phyloP scores from a whole-genome alignment of 441 rosid species.

The Rhodomyrtus psidioides region DNA sequence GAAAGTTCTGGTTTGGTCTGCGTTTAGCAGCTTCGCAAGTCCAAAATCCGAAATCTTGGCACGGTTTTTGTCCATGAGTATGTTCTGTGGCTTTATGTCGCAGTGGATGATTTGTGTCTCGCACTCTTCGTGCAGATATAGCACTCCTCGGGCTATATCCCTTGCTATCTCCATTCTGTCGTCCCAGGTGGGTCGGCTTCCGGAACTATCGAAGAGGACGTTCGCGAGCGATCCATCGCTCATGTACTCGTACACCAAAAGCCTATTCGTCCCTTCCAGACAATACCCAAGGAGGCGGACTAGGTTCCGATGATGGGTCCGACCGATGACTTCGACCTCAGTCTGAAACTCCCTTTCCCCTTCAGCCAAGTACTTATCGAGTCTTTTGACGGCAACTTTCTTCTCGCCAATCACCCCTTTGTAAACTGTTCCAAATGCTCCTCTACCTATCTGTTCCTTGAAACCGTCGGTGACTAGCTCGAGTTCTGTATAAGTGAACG shows the following conservation, averaged over 20 bases:
- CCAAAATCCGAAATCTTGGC: slow-evolving; percentile 26
- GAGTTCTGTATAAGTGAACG: not conserved
- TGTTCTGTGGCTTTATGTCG: slow-evolving; percentile 27
- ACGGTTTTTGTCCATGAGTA: slow-evolving; percentile 10
- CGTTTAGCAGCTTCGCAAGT: slow-evolving; percentile 19
- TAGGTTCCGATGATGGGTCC: slow-evolving; percentile 9
- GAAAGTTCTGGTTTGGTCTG: slow-evolving; percentile 21
- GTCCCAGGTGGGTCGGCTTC: not conserved
- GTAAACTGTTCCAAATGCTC: slow-evolving; percentile 7
- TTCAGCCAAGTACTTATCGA: slow-evolving; percentile 13
- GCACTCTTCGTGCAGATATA: slow-evolving; percentile 29
- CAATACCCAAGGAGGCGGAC: slow-evolving; percentile 21
- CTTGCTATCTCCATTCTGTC: slow-evolving; percentile 15
- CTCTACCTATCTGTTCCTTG: slow-evolving; percentile 5
- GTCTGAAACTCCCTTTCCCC: slow-evolving; percentile 16
- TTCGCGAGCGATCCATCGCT: slow-evolving; percentile 22
- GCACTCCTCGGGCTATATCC: slow-evolving; percentile 19
- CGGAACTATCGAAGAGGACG: not conserved
- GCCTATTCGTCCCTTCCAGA: slow-evolving; percentile 7
- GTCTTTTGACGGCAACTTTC: slow-evolving; percentile 23
- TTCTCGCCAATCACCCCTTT: slow-evolving; percentile 1
- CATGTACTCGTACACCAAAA: slow-evolving; percentile 32
- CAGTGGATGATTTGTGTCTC: slow-evolving; percentile 27
- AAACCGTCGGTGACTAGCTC: not conserved
- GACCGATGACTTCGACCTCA: slow-evolving; percentile 6